Evolutionary conservation across 768 basidiomycete genomes (phyloP).

Genomic region (Suillus sp.): DNA sequence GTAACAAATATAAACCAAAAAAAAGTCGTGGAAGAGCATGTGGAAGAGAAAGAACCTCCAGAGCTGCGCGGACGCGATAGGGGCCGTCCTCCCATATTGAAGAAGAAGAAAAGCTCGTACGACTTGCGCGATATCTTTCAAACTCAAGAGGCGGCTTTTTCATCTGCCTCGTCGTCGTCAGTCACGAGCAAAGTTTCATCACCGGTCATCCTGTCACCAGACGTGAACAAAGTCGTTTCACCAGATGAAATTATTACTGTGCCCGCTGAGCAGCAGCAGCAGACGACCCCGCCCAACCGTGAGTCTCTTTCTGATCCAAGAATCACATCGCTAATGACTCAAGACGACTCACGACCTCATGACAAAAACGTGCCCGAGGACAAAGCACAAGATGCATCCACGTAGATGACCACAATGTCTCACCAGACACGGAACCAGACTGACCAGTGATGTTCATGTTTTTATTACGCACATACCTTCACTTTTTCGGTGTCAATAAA

Average conservation of each 20-base stretch:
- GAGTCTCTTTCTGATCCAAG: not conserved
- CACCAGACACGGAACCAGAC: not conserved
- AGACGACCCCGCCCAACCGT: not conserved
- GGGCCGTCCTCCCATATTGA: conserved; percentile 24
- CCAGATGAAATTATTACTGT: not conserved
- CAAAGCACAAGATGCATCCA: not conserved
- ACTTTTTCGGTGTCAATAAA: not conserved
- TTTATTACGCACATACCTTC: not conserved
- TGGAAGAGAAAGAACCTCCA: not conserved
- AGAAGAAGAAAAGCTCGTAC: conserved; percentile 38
- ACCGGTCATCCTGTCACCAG: not conserved
- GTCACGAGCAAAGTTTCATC: not conserved
- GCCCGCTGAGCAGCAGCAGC: not conserved
- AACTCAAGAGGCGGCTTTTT: conserved; percentile 6
- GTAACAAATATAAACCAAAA: not conserved
- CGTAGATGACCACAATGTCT: not conserved
- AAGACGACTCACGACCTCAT: not conserved
- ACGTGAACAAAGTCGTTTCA: not conserved
- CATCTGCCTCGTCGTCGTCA: not conserved
- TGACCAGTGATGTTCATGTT: not conserved
- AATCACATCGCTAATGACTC: not conserved
- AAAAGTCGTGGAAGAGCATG: not conserved
- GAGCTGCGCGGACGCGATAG: not conserved
- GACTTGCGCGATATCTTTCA: conserved; percentile 36
- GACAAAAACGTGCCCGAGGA: conserved; percentile 1